phyloP scores from a whole-genome alignment of 306 rosid genomes.

The Trifolium repens region DNA sequence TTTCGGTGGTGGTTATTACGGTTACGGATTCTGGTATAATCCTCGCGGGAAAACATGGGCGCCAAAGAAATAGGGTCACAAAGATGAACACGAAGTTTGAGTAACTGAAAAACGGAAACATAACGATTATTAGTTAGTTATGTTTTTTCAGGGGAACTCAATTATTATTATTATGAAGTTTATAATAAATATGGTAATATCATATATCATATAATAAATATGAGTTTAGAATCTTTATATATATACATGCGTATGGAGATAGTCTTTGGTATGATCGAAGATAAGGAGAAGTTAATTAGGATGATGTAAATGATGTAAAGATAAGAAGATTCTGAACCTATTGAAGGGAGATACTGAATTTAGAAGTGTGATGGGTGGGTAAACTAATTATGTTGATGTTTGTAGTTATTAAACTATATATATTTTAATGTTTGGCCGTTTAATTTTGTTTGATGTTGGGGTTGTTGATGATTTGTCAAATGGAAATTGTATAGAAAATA shows the following conservation, averaged over 20 bases:
- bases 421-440: conserved; percentile 25
- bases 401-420: conserved; percentile 5
- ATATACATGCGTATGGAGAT: conserved; percentile 34
- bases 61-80: conserved; percentile 48
- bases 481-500: conserved; percentile 32
- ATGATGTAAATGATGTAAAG: conserved; percentile 47
- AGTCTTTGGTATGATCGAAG: conserved; percentile 45
- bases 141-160: conserved; percentile 2
- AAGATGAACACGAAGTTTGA: conserved; percentile 33
- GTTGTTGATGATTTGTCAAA: conserved; percentile 5
- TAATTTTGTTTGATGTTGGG: neutral
- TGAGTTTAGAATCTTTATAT: conserved; percentile 36
- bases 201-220: neutral
- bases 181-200: conserved; percentile 3
- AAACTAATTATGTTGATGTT: conserved; percentile 48
- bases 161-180: neutral
- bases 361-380: conserved; percentile 62
- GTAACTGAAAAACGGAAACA: conserved; percentile 58
- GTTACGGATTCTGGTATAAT: conserved; percentile 53
- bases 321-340: conserved; percentile 72
- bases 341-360: conserved; percentile 56
- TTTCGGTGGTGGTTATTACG: conserved; percentile 47
- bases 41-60: conserved; percentile 72
- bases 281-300: conserved; percentile 39
- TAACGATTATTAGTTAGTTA: conserved; percentile 44